Evolutionary conservation across 371 early-diverging fungal species (phyloP).

Genomic region (Rhizopus arrhizus): DNA sequence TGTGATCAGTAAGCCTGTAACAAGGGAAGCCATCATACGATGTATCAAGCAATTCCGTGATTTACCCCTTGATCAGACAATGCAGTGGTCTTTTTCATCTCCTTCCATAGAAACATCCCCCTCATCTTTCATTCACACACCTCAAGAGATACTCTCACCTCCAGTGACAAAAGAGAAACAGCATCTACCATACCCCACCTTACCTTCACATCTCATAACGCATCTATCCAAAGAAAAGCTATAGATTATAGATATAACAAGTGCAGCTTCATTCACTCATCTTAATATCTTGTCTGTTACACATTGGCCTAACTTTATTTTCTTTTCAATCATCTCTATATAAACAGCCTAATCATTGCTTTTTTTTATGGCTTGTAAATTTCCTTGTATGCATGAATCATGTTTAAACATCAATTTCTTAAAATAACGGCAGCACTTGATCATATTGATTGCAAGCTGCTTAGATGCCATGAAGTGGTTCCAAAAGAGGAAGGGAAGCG

Average conservation of each 20-base stretch:
- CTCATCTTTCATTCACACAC: background rate
- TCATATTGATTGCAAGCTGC: too few species aligned
- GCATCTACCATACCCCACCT: background rate
- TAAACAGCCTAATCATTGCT: too few species aligned
- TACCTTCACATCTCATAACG: background rate
- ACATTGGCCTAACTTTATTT: too few species aligned
- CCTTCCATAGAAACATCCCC: conserved; percentile 1
- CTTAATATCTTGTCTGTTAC: too few species aligned
- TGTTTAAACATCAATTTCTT: too few species aligned
- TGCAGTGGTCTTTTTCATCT: conserved; percentile 1
- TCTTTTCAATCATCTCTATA: too few species aligned
- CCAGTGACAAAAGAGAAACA: background rate
- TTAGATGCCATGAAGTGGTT: too few species aligned
- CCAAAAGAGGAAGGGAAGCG: too few species aligned
- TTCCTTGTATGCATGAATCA: too few species aligned
- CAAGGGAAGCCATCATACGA: conserved; percentile 59
- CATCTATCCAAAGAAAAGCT: background rate
- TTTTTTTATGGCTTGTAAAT: too few species aligned
- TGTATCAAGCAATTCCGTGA: conserved; percentile 51
- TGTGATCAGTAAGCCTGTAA: conserved; percentile 74
- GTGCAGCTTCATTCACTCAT: too few species aligned
- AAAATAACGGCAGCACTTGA: too few species aligned
- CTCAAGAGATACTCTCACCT: background rate
- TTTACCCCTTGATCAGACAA: background rate
- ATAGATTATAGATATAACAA: background rate